These are phyloP conservation scores for Penicillium daleae DNA, from an alignment of 495 filamentous ascomycete species.

Conservation along the genomic window DNA sequence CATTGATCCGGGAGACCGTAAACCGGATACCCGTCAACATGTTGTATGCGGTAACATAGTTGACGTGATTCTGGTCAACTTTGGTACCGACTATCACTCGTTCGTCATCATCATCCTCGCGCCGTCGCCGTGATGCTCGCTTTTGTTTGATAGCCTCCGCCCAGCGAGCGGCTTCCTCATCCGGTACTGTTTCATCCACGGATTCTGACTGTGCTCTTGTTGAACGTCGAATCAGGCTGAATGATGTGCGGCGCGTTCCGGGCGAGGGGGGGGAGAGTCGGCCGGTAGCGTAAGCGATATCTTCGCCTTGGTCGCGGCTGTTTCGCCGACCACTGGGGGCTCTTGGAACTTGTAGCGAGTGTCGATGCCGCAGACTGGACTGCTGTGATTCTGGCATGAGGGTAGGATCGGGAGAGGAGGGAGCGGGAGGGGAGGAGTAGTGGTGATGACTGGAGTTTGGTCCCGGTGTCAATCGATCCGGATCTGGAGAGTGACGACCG, in stretches of 20 bases:
- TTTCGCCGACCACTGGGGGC: slow-evolving; percentile 53
- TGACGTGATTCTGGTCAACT: slow-evolving; percentile 95
- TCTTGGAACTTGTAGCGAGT: slow-evolving; percentile 86
- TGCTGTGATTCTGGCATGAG: slow-evolving; percentile 48
- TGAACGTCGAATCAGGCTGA: slow-evolving; percentile 75
- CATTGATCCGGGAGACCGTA: slow-evolving; percentile 93
- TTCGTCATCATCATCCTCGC: slow-evolving; percentile 92
- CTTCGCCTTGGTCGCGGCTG: slow-evolving; percentile 62
- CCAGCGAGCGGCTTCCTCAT: slow-evolving; percentile 90
- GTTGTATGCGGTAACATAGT: slow-evolving; percentile 98
- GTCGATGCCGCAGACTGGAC: slow-evolving; percentile 71
- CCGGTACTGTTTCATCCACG: slow-evolving; percentile 79
- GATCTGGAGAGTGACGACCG: slow-evolving; percentile 45
- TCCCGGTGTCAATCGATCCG: slow-evolving; percentile 42
- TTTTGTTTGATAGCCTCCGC: slow-evolving; percentile 91
- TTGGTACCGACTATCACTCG: slow-evolving; percentile 95
- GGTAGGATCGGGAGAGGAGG: slow-evolving; percentile 44
- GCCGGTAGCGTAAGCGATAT: slow-evolving; percentile 70
- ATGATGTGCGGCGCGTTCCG: slow-evolving; percentile 72
- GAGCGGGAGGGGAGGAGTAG: slow-evolving; percentile 75
- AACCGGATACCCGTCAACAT: slow-evolving; percentile 99
- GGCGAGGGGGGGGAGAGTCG: slow-evolving; percentile 79
- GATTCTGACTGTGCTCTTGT: slow-evolving; percentile 85
- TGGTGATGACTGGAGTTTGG: slow-evolving; percentile 58
- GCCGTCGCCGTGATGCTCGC: slow-evolving; percentile 75